These are phyloP conservation scores for Glycyrrhiza uralensis DNA, from an alignment of 306 rosid species.

Conservation along the genomic window DNA sequence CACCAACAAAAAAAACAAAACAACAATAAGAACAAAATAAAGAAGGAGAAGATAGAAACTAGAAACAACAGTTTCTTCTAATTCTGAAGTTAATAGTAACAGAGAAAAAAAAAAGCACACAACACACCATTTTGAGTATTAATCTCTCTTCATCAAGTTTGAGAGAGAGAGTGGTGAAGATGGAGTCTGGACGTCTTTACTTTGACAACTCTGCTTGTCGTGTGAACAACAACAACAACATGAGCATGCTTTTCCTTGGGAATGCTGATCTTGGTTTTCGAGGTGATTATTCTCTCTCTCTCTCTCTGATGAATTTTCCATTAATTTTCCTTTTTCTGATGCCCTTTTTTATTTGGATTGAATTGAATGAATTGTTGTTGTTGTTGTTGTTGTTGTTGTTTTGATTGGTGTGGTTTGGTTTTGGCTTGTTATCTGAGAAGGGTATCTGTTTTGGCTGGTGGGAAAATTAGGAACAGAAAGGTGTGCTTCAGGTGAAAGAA, in stretches of 20 bases:
- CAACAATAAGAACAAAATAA: not conserved
- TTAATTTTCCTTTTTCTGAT: not conserved
- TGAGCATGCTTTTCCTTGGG: slow-evolving; percentile 74
- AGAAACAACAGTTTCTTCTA: not conserved
- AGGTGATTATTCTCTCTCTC: slow-evolving; percentile 38
- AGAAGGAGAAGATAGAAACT: not conserved
- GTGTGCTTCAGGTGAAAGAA: not conserved
- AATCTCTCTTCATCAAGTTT: slow-evolving; percentile 9
- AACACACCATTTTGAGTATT: not conserved
- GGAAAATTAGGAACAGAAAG: slow-evolving; percentile 1
- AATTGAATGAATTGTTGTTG: not conserved
- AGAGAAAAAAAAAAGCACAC: not conserved
- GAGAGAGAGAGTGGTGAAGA: not conserved
- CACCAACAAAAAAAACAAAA: too few species aligned
- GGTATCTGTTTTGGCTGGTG: slow-evolving; percentile 2
- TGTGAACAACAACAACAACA: slow-evolving; percentile 70
- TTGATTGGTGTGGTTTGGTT: not conserved
- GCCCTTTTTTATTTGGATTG: not conserved
- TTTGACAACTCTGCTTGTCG: slow-evolving; percentile 55
- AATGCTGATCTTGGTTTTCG: slow-evolving; percentile 59
- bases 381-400: not conserved
- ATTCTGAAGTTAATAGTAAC: slow-evolving; percentile 6
- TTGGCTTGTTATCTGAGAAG: not conserved
- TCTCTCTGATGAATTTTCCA: not conserved
- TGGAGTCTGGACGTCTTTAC: slow-evolving; percentile 73